A percentile compares a stretch with the other conserved stretches of the same genome.
Conservation (phyloP, 306 rosid genomes). For the Cicer cuneatum region DNA sequence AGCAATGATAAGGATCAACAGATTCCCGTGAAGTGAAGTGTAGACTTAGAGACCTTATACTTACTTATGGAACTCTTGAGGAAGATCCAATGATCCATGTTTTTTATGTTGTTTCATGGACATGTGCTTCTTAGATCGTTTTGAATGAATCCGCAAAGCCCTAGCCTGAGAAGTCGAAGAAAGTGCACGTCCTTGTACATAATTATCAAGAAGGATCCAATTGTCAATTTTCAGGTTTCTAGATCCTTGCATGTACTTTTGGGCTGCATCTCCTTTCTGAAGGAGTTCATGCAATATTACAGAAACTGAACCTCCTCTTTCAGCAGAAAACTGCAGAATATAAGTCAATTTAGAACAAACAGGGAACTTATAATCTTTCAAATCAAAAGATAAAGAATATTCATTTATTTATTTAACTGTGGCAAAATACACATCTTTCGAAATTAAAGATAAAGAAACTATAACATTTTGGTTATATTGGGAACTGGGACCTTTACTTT, state of each 20-base stretch:
- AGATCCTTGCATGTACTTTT: slow-evolving; percentile 77
- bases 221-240: slow-evolving; percentile 66
- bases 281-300: slow-evolving; percentile 67
- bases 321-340: slow-evolving; percentile 56
- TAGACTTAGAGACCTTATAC: slow-evolving; percentile 42
- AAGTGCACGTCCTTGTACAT: slow-evolving; percentile 54
- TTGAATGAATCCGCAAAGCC: slow-evolving; percentile 69
- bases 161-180: slow-evolving; percentile 58
- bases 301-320: slow-evolving; percentile 57
- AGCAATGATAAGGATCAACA: slow-evolving; percentile 8
- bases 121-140: slow-evolving; percentile 77
- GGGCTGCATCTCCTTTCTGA: slow-evolving; percentile 69
- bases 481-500: not conserved
- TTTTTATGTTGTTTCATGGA: slow-evolving; percentile 77
- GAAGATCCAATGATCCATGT: slow-evolving; percentile 65
- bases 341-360: slow-evolving; percentile 35
- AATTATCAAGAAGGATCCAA: slow-evolving; percentile 80
- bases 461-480: slow-evolving; percentile 6
- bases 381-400: slow-evolving; percentile 1
- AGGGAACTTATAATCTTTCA: slow-evolving; percentile 12
- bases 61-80: slow-evolving; percentile 68
- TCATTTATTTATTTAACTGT: not conserved
- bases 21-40: slow-evolving; percentile 9
- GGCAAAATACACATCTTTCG: slow-evolving; percentile 24
- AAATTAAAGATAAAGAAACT: slow-evolving; percentile 26